Evolutionary conservation across 495 filamentous ascomycete species (phyloP).

Genomic region (Cercophora samala): DNA sequence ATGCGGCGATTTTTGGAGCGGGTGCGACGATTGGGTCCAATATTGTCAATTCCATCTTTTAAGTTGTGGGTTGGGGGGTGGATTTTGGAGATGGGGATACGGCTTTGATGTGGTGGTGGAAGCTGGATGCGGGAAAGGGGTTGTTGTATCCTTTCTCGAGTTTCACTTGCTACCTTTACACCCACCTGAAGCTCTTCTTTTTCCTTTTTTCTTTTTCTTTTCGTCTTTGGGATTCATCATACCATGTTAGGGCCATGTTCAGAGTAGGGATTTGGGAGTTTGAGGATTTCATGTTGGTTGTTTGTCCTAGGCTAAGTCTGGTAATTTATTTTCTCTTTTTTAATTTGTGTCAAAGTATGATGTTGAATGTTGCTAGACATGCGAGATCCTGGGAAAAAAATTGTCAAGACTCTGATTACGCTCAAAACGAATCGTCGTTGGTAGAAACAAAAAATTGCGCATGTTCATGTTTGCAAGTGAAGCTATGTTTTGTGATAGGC

Average conservation of each 20-base stretch:
- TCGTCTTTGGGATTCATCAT: not conserved
- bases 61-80: conserved; percentile 23
- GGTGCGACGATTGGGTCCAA: conserved; percentile 89
- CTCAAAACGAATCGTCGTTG: no score
- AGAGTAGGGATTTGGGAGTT: not conserved
- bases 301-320: not conserved
- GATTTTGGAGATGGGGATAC: no score
- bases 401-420: no score
- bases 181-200: not conserved
- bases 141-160: not conserved
- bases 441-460: no score
- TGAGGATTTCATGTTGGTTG: not conserved
- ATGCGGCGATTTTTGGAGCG: conserved; percentile 74
- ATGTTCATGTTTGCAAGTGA: no score
- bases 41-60: conserved; percentile 91
- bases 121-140: not conserved
- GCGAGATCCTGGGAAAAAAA: not conserved
- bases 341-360: not conserved
- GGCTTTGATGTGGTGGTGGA: no score
- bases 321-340: not conserved
- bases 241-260: not conserved
- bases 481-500: no score
- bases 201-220: not conserved
- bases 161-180: not conserved
- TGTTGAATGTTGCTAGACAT: not conserved